Percentiles rank a stretch among this genome's conserved stretches.
These are phyloP conservation scores for Ceratocystis smalleyi DNA, from an alignment of 2,329 filamentous ascomycete genomes.

Conservation along the genomic window DNA sequence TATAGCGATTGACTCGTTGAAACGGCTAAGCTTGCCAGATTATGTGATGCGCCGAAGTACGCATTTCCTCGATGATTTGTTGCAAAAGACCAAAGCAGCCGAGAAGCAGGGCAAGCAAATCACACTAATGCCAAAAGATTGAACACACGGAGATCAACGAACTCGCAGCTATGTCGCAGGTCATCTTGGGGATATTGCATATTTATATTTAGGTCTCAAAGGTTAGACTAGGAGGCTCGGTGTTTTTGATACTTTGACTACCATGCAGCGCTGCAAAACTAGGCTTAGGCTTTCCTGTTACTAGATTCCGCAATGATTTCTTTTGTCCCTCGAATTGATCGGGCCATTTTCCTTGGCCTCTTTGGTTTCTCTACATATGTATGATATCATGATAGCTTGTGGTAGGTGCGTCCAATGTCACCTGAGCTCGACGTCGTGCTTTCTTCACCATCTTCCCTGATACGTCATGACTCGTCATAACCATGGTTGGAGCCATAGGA, in stretches of 20 bases:
- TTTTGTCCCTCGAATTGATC: no score
- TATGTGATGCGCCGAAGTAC: neutral
- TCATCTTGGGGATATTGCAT: neutral
- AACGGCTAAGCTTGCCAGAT: neutral
- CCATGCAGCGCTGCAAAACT: neutral
- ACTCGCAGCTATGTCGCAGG: neutral
- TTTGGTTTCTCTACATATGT: neutral
- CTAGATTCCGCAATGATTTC: neutral
- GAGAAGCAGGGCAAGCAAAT: conserved; percentile 6
- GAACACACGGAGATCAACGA: neutral
- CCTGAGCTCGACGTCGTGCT: neutral
- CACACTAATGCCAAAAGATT: neutral
- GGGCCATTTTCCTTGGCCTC: neutral
- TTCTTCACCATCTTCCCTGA: neutral
- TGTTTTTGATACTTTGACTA: no score
- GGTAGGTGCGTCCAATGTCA: neutral
- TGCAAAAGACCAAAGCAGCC: conserved; percentile 8
- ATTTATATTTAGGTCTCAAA: no score
- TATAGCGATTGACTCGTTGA: conserved; percentile 8
- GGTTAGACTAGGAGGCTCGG: no score
- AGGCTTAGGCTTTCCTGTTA: neutral
- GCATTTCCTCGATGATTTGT: conserved; percentile 11
- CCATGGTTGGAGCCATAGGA: neutral
- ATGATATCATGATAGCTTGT: neutral
- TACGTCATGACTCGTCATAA: neutral